Base-by-base conservation (phyloP, 2,329 filamentous ascomycete genomes). In the Neonectria ditissima region DNA sequence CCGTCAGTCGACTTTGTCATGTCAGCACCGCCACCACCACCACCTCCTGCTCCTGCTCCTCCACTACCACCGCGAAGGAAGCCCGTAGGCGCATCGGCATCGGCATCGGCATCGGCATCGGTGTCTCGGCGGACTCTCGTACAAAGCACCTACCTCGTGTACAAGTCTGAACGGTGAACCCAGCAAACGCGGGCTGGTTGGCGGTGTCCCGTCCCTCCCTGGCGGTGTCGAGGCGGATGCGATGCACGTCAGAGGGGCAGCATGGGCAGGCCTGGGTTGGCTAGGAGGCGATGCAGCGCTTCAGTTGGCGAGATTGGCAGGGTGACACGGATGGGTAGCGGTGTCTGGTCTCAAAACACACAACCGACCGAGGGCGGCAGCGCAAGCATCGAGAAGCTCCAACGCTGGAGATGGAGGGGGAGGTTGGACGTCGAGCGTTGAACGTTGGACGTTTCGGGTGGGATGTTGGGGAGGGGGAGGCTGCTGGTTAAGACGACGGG, bases 221-320 rank as follows among this genome's bases (percentile, higher is more conserved):
- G 32, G 52, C 28, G 37, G 56, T 59, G 48, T 59, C 48, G 30
- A 55, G 45, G 34, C 59, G n/a, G 52, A n/a, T 32, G 30, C 30
- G 30, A 55, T 63, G 60, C 60, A 63, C 60, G 60, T 63, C 60
- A 63, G 60, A 63, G 60, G 60, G 60, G 60, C 55, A 54, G 48
- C 53, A 55, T 62, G 54, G 39, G 48, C 41, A 58, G 60, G 55
- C 55, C 54, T 48, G 54, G 60, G 60, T 54, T 58, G 60, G 60
- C 48, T 47, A 48, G 41, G 50, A 56, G 53, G 59, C n/a, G 47
- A 34, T 13, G 28, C 47, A 50, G 47, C 47, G 28, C 47, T 18
- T 7, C 47, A 28, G 47, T 50, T 50, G 59, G 59, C 53, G 59
- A 56, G 59, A 54, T 53, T 59, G 41, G 56, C 41, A 45, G 45